These are phyloP conservation scores for Cudoniella acicularis DNA, from an alignment of 495 filamentous ascomycete genomes.

Conservation along the genomic window DNA sequence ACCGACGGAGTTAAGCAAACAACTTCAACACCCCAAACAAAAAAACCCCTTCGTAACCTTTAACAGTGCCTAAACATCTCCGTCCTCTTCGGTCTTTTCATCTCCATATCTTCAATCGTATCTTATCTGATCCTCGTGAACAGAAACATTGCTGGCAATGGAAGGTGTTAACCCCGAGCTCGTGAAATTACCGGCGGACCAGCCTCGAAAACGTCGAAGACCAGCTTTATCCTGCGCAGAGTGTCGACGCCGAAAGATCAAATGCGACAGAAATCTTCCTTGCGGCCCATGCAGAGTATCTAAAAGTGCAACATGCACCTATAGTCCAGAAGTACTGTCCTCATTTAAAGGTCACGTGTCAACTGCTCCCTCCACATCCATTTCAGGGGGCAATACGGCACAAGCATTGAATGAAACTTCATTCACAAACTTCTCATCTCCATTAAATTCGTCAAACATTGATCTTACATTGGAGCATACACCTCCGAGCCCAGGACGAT, in stretches of 20 bases:
- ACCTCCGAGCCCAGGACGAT: not conserved
- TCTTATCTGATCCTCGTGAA: not conserved
- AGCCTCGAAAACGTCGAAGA: slow-evolving; percentile 34
- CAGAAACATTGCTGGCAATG: not conserved
- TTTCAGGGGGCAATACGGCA: not conserved
- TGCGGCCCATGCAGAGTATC: slow-evolving; percentile 32
- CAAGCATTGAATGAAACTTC: too few relatives aligned
- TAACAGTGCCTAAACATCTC: not conserved
- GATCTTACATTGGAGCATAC: not conserved
- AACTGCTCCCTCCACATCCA: not conserved
- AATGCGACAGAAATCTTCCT: slow-evolving; percentile 39
- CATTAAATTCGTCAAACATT: too few relatives aligned
- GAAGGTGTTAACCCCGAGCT: not conserved
- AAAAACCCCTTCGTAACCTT: not conserved
- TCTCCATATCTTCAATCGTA: not conserved
- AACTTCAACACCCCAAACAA: not conserved
- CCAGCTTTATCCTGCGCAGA: slow-evolving; percentile 40
- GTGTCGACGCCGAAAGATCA: slow-evolving; percentile 41
- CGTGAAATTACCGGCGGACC: slow-evolving; percentile 3
- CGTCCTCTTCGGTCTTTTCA: not conserved
- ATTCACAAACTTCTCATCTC: too few relatives aligned
- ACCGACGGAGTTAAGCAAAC: not conserved
- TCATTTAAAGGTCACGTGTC: not conserved
- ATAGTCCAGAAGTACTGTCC: not conserved
- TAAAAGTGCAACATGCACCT: slow-evolving; percentile 16